A percentile compares a stretch with the other conserved stretches of the same genome.
These are phyloP conservation scores for Fusarium brevicatenulatum DNA, from an alignment of 2,329 filamentous ascomycete genomes.

Conservation along the genomic window DNA sequence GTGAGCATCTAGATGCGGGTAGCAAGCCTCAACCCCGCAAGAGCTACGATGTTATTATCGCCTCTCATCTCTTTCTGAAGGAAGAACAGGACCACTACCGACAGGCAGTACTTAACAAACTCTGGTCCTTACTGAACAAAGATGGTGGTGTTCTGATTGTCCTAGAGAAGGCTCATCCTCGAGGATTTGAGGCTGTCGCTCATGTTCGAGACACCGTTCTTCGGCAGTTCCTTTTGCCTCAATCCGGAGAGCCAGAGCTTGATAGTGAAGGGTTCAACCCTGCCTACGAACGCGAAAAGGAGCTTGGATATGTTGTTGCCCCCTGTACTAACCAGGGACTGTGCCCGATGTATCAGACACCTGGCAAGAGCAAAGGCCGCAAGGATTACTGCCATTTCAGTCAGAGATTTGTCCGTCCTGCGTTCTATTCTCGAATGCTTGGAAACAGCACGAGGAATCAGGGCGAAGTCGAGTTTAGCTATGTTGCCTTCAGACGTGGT, in stretches of 20 bases:
- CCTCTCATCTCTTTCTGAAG: conserved; percentile 83
- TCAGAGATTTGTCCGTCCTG: conserved; percentile 87
- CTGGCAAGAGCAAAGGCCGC: conserved; percentile 76
- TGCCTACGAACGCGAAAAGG: conserved; percentile 57
- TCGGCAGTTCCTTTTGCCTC: conserved; percentile 73
- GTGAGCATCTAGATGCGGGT: conserved; percentile 68
- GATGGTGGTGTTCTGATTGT: conserved; percentile 88
- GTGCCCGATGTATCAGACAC: conserved; percentile 87
- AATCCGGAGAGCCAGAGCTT: conserved; percentile 50
- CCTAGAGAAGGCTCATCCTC: conserved; percentile 89
- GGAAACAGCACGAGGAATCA: conserved; percentile 78
- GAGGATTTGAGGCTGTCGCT: conserved; percentile 92
- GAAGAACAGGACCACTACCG: conserved; percentile 80
- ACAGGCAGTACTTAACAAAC: conserved; percentile 82
- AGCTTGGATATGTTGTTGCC: conserved; percentile 72
- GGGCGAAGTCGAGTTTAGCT: conserved; percentile 92
- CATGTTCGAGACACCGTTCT: conserved; percentile 84
- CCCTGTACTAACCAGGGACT: conserved; percentile 88
- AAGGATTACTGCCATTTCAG: conserved; percentile 93
- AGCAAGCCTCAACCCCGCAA: conserved; percentile 71
- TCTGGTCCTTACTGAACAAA: conserved; percentile 87
- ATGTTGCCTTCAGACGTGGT: conserved; percentile 85
- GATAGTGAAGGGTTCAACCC: conserved; percentile 53
- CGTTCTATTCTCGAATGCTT: conserved; percentile 81
- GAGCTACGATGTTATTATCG: conserved; percentile 88